Percentiles rank a stretch among this genome's conserved stretches.
Conservation (phyloP, 1,284 basidiomycete species). For the Ganoderma lucidum region DNA sequence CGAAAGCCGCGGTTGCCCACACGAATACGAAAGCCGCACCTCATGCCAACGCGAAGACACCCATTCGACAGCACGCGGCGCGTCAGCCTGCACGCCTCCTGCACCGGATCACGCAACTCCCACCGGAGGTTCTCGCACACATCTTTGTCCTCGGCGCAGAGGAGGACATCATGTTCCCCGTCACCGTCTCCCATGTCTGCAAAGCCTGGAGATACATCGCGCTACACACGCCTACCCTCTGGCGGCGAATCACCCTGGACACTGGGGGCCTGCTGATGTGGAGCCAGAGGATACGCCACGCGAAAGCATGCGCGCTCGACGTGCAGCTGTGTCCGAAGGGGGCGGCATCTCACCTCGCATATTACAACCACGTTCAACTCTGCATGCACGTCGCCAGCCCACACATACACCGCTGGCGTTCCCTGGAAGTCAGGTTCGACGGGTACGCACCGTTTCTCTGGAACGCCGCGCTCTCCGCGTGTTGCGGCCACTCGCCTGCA, state of each 20-base stretch:
- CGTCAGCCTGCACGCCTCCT: slow-evolving; percentile 23
- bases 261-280: slow-evolving; percentile 58
- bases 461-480: slow-evolving; percentile 64
- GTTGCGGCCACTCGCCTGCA: slow-evolving; percentile 48
- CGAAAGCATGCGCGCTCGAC: slow-evolving; percentile 65
- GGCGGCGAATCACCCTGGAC: slow-evolving; percentile 62
- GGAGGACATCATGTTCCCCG: slow-evolving; percentile 60
- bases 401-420: slow-evolving; percentile 62
- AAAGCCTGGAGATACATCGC: slow-evolving; percentile 64
- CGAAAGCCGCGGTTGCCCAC: background rate
- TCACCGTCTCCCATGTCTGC: slow-evolving; percentile 71
- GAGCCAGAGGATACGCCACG: slow-evolving; percentile 63
- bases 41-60: background rate
- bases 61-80: slow-evolving; percentile 18
- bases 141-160: slow-evolving; percentile 68
- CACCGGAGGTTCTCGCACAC: slow-evolving; percentile 65
- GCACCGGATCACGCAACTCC: slow-evolving; percentile 63
- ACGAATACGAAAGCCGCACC: slow-evolving; percentile 1
- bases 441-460: slow-evolving; percentile 67
- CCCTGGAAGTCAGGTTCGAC: slow-evolving; percentile 62
- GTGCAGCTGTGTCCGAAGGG: slow-evolving; percentile 49
- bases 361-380: slow-evolving; percentile 56
- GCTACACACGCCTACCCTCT: slow-evolving; percentile 64
- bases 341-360: slow-evolving; percentile 37
- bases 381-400: slow-evolving; percentile 65